Evolutionary conservation across 2,329 filamentous ascomycete genomes (phyloP), one percentile per base, ranked within the genome.

Genomic region (Cladosporium sp.): DNA sequence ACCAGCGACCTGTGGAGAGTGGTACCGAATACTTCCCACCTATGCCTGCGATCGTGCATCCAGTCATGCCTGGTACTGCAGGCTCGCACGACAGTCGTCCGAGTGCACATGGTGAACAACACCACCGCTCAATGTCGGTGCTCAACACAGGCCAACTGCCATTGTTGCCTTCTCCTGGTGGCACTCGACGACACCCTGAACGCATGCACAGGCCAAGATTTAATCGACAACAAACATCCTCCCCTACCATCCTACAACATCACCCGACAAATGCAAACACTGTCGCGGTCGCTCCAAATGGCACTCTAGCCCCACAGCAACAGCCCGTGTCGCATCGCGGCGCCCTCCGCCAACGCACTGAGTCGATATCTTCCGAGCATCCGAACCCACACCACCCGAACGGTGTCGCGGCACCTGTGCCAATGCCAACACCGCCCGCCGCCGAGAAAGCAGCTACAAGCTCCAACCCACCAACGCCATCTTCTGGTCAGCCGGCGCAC

Each of bases 11-110:
- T 11, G 82, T 85, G 4, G 91, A 94, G 76, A 85, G 83, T 66
- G 89, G 88, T 30, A 87, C 86, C 57, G 93, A 95, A 73, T 97
- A 97, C 77, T 97, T 96, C 73, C 91, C 92, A 36, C 89, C 90
- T 26, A 90, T 88, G 84, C 79, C 86, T 60, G 80, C 78, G 28
- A 79, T 80, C 36, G 69, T 77, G 12, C 77, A 80, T 34, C 80
- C 79, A 10, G 78, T 80, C 36, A 74, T 80, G 68, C 71, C 74
- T 14, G 69, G 72, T 38, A 73, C 79, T 64, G 65, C 77, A 67
- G 71, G 75, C 69, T 72, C 75, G 64, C 74, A 80, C 71, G 74
- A 80, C 36, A 70, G 74, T 61, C 72, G 78, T 34, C 68, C 78
- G 78, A 49, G 32, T 6, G 47, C 11, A 4, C 72, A 69, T 77